Conservation (phyloP, 345 rosid genomes). For the Chamaenerion angustifolium region DNA sequence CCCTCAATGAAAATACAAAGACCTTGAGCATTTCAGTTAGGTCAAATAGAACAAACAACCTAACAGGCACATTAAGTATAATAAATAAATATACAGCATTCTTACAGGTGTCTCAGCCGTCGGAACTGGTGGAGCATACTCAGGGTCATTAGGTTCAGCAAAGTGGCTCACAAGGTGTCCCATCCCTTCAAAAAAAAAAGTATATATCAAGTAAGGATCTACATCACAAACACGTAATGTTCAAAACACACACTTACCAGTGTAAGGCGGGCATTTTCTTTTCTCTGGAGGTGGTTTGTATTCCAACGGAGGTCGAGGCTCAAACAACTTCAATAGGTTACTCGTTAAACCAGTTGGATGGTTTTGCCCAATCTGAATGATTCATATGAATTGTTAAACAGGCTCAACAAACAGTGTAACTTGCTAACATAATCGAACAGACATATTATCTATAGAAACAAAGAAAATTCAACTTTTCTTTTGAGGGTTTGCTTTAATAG, state of each 20-base stretch:
- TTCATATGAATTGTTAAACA: slow-evolving; percentile 6
- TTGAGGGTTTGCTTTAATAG: too few species aligned
- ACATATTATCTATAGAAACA: too few species aligned
- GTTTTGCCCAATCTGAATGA: slow-evolving; percentile 85
- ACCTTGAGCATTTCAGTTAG: too few species aligned
- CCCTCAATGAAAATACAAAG: too few species aligned
- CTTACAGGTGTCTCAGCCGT: slow-evolving; percentile 81
- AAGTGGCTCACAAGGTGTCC: slow-evolving; percentile 68
- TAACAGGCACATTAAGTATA: neutral
- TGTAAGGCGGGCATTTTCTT: slow-evolving; percentile 67
- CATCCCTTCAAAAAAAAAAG: slow-evolving; percentile 41
- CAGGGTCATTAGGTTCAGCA: slow-evolving; percentile 82
- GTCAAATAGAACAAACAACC: neutral
- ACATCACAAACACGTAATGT: neutral
- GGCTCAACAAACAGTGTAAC: too few species aligned
- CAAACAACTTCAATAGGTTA: slow-evolving; percentile 81
- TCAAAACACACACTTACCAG: slow-evolving; percentile 25
- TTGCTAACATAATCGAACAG: too few species aligned
- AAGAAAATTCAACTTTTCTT: too few species aligned
- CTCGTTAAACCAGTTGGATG: slow-evolving; percentile 91
- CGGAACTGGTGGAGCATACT: slow-evolving; percentile 73
- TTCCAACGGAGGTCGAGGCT: slow-evolving; percentile 81
- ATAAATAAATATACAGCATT: neutral
- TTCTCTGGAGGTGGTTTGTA: slow-evolving; percentile 83
- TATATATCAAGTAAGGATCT: neutral